Percentiles rank a stretch among this genome's conserved stretches.
Conservation (phyloP, 495 filamentous ascomycete species). For the Glonium stellatum region DNA sequence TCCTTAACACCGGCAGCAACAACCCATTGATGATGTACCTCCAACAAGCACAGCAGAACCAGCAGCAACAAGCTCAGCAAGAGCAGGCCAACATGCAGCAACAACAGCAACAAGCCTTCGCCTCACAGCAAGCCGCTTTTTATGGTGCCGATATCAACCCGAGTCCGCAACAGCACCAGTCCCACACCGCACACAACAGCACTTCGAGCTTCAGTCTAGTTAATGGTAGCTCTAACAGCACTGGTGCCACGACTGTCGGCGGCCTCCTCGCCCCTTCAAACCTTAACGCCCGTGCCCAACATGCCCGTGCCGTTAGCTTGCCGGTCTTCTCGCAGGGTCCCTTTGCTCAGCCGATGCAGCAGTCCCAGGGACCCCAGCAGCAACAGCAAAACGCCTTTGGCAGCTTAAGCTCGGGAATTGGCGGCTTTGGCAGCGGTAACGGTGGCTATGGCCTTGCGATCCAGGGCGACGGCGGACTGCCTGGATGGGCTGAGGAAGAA, state of each 20-base stretch:
- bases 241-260: slow-evolving; percentile 58
- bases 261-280: slow-evolving; percentile 70
- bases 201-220: slow-evolving; percentile 52
- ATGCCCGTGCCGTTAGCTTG: slow-evolving; percentile 77
- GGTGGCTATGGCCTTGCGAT: slow-evolving; percentile 57
- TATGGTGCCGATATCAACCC: slow-evolving; percentile 52
- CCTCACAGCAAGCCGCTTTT: slow-evolving; percentile 53
- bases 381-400: slow-evolving; percentile 47
- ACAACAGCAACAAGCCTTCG: slow-evolving; percentile 53
- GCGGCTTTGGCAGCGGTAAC: slow-evolving; percentile 47
- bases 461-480: slow-evolving; percentile 56
- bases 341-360: slow-evolving; percentile 43
- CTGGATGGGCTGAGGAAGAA: slow-evolving; percentile 46
- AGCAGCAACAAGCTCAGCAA: slow-evolving; percentile 46
- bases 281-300: slow-evolving; percentile 57
- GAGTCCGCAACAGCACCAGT: slow-evolving; percentile 37
- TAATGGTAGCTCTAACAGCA: slow-evolving; percentile 40
- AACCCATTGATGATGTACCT: slow-evolving; percentile 96
- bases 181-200: slow-evolving; percentile 46
- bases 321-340: slow-evolving; percentile 63
- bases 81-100: slow-evolving; percentile 45
- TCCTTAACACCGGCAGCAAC: slow-evolving; percentile 70
- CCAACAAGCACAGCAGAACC: slow-evolving; percentile 54
- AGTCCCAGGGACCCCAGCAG: slow-evolving; percentile 29
- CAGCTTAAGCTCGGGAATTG: slow-evolving; percentile 50